phyloP scores from a whole-genome alignment of 345 rosid species.

The Pseudoturritis turrita region DNA sequence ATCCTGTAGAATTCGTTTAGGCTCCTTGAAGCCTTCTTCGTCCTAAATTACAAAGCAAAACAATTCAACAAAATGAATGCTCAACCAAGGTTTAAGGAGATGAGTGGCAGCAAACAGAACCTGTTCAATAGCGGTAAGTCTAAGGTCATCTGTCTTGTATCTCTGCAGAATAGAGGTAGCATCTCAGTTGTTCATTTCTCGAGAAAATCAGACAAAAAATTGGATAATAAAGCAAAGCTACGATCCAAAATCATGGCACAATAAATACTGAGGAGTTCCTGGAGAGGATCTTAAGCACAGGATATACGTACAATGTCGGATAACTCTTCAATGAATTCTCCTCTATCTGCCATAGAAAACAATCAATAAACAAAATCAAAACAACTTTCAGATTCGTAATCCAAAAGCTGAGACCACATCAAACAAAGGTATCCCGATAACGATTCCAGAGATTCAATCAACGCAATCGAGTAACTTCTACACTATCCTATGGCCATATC shows the following conservation, averaged over 20 bases:
- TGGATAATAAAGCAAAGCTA: neutral
- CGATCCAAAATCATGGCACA: neutral
- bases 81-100: neutral
- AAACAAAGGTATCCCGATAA: neutral
- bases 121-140: slow-evolving; percentile 50
- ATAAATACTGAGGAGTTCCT: neutral
- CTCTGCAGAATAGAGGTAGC: slow-evolving; percentile 45
- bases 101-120: neutral
- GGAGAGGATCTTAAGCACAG: neutral
- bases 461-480: neutral
- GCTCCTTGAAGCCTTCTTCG: slow-evolving; percentile 53
- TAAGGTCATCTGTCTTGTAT: slow-evolving; percentile 38
- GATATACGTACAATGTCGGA: slow-evolving; percentile 48
- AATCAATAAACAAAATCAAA: slow-evolving; percentile 29
- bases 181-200: slow-evolving; percentile 3
- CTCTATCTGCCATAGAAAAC: slow-evolving; percentile 51
- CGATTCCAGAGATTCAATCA: slow-evolving; percentile 4
- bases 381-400: slow-evolving; percentile 7
- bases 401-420: slow-evolving; percentile 1
- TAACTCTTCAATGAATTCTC: slow-evolving; percentile 59
- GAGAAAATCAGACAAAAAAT: neutral
- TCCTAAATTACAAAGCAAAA: slow-evolving; percentile 45
- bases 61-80: slow-evolving; percentile 2
- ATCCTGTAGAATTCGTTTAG: slow-evolving; percentile 51
- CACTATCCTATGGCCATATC: slow-evolving; percentile 1